phyloP scores from a whole-genome alignment of 2,329 filamentous ascomycete species.

The Fonsecaea pugnacius region DNA sequence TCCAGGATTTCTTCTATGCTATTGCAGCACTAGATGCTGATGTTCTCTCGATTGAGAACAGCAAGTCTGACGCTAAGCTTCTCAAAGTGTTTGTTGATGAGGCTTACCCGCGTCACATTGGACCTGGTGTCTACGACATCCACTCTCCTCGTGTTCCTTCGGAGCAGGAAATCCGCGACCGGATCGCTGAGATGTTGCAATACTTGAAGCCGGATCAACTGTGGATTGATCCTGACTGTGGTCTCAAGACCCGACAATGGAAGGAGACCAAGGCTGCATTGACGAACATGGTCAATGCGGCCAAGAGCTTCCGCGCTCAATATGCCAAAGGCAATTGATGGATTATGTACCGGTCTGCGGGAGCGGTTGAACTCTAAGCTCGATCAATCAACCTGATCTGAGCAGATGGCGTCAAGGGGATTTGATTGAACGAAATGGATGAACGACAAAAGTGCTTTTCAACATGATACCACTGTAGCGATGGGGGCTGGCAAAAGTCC shows the following conservation, averaged over 20 bases:
- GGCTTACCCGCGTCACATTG: constrained; percentile 96
- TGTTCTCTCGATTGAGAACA: constrained; percentile 99
- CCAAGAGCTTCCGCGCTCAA: constrained; percentile 94
- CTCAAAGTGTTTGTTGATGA: constrained; percentile 98
- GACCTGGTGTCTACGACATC: constrained; percentile 99
- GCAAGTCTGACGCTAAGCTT: constrained; percentile 99
- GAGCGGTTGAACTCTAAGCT: constrained; percentile 21
- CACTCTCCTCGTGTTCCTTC: constrained; percentile 97
- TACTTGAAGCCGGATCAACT: constrained; percentile 98
- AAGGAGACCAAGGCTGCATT: constrained; percentile 97
- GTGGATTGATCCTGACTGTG: constrained; percentile 99
- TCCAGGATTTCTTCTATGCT: constrained; percentile 99
- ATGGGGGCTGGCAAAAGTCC: constrained; percentile 35
- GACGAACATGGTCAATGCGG: constrained; percentile 95
- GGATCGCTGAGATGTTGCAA: constrained; percentile 96
- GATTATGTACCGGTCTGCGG: constrained; percentile 10
- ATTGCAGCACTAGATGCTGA: constrained; percentile 97
- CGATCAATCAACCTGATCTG: constrained; percentile 36
- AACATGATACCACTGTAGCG: constrained; percentile 39
- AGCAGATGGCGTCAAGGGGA: constrained; percentile 24
- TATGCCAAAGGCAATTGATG: constrained; percentile 51
- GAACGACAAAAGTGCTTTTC: constrained; percentile 35
- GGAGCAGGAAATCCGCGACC: constrained; percentile 98
- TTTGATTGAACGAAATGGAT: constrained; percentile 22
- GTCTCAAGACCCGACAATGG: constrained; percentile 99